phyloP scores from a whole-genome alignment of 2,329 filamentous ascomycete genomes.

The Boeremia lycopersici region DNA sequence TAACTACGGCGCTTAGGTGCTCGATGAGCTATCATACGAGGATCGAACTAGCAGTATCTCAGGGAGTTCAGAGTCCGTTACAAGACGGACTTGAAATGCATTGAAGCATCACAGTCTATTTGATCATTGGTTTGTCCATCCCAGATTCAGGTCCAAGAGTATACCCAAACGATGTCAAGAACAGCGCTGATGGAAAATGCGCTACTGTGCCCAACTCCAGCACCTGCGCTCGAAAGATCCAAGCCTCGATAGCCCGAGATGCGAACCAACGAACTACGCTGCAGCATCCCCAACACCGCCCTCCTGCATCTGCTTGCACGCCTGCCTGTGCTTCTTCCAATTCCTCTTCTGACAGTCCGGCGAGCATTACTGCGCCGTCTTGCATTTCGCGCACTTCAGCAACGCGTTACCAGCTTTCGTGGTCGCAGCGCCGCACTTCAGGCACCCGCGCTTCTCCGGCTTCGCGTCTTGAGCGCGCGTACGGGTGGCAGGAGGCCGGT shows the following conservation, averaged over 20 bases:
- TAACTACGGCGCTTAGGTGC: too few species aligned
- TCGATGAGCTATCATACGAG: too few species aligned
- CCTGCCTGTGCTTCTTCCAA: conserved; percentile 57
- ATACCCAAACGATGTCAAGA: too few species aligned
- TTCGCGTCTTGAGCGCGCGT: neutral
- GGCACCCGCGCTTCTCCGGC: conserved; percentile 1
- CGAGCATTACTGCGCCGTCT: conserved; percentile 58
- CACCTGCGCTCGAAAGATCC: neutral
- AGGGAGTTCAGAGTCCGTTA: too few species aligned
- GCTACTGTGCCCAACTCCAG: neutral
- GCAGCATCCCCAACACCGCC: neutral
- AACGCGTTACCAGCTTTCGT: conserved; percentile 37
- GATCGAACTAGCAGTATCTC: too few species aligned
- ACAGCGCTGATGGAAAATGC: too few species aligned
- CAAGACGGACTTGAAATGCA: too few species aligned
- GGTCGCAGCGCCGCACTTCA: conserved; percentile 19
- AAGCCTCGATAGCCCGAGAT: too few species aligned
- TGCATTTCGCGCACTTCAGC: conserved; percentile 56
- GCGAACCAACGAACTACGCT: neutral
- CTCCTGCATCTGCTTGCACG: conserved; percentile 27
- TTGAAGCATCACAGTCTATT: too few species aligned
- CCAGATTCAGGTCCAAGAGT: too few species aligned
- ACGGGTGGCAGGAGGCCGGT: neutral
- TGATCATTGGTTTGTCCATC: too few species aligned
- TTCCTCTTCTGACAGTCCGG: conserved; percentile 60